A percentile compares a stretch with the other conserved stretches of the same genome.
These are phyloP conservation scores for Cytospora leucostoma DNA, from an alignment of 2,329 filamentous ascomycete genomes.

Conservation along the genomic window DNA sequence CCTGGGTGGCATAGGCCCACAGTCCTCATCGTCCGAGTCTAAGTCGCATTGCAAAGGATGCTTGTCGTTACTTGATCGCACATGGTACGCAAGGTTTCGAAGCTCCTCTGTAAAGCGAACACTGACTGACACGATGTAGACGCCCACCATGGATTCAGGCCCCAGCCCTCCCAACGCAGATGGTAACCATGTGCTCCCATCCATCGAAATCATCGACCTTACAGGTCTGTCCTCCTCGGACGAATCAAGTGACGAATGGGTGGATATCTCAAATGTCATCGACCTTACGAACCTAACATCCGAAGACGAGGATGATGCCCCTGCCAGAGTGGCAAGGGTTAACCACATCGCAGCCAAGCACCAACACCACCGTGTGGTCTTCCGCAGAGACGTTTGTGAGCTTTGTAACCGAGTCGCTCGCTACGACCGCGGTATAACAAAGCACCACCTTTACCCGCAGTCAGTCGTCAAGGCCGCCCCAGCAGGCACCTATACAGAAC, in stretches of 20 bases:
- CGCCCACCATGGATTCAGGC: background rate
- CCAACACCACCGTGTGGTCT: background rate
- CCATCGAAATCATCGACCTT: slow-evolving; percentile 11
- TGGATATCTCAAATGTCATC: background rate
- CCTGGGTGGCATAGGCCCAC: background rate
- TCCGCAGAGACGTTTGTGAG: slow-evolving; percentile 4
- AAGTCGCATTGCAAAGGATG: background rate
- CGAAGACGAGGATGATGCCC: background rate
- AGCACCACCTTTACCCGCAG: slow-evolving; percentile 17
- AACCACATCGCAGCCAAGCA: background rate
- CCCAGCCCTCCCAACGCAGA: slow-evolving; percentile 4
- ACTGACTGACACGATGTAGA: background rate
- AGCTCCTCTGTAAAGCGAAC: no score
- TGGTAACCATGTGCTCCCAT: background rate
- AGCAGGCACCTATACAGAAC: background rate
- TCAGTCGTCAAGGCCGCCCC: slow-evolving; percentile 5
- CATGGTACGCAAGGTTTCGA: background rate
- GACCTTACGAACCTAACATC: slow-evolving; percentile 11
- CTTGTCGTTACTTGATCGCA: background rate
- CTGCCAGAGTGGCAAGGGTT: background rate
- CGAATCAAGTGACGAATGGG: slow-evolving; percentile 1
- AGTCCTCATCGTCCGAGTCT: background rate
- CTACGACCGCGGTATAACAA: slow-evolving; percentile 18
- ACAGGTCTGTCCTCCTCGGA: slow-evolving; percentile 3
- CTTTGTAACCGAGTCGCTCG: slow-evolving; percentile 13